Base-by-base conservation (phyloP, 306 rosid genomes). In the Amphicarpaea edgeworthii region DNA sequence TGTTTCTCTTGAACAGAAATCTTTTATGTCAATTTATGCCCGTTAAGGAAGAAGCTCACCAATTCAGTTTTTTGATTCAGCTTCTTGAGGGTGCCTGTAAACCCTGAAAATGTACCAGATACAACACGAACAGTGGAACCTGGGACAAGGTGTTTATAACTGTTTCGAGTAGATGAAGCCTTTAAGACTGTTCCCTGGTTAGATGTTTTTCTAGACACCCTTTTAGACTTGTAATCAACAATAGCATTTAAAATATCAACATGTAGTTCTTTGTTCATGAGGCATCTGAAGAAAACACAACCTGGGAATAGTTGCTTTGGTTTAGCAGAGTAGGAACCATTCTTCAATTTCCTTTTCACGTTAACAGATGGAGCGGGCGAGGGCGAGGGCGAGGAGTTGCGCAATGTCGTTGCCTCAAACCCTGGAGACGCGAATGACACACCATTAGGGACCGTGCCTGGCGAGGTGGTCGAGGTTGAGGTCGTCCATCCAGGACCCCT, bases 91-190 rank as follows among this genome's bases (percentile, higher is more conserved):
- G 81, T 87, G 71, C 97, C 97, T 15, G 83, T 75, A 77, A 85
- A 92, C 67, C 90, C 97, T 66, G 92, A 86, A 77, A 95, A 88
- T 26, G 90, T 74, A 67, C 97, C 97, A 8, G 97, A 85, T 77
- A 86, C 28, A 73, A 95, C 90, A 58, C 75, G 80, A 71, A 95
- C 90, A 0, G 89, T 84, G 69, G 97, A 87, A 68, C 97, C 99
- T 16, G 79, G 68, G 50, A 71, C 73, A 59, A 86, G 41, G 28
- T 34, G 86, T 77, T 81, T 84, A 77, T 79, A 57, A 40, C 43
- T 8, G 24, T 51, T 82, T 75, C 19, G 58, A n/a, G 51, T 16
- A 64, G 91, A 69, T 34, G 88, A 61, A 57, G 76, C 28, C 26
- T 49, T 43, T 46, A 81, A 26, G 16, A n/a, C 82, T 16, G 46